These are phyloP conservation scores for Candida gorgasii DNA, from an alignment of 805 yeast species.

Conservation along the genomic window DNA sequence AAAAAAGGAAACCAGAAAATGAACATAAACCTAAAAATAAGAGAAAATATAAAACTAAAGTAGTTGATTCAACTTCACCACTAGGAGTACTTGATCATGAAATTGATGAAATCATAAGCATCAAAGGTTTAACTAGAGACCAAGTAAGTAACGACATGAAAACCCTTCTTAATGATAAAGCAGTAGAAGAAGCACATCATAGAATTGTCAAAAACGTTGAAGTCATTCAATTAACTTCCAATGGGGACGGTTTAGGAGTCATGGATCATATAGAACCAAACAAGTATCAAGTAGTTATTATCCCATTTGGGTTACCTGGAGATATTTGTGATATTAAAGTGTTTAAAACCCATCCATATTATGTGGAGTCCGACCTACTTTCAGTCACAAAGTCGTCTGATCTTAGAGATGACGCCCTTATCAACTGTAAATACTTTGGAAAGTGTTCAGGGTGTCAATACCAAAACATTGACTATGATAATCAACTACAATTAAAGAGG, in stretches of 20 bases:
- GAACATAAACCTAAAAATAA: slow-evolving; percentile 24
- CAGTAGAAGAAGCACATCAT: slow-evolving; percentile 51
- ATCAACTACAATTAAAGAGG: slow-evolving; percentile 72
- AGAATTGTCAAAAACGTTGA: slow-evolving; percentile 58
- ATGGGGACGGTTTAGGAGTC: slow-evolving; percentile 85
- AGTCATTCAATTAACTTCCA: slow-evolving; percentile 62
- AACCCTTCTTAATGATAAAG: slow-evolving; percentile 60
- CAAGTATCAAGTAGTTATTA: slow-evolving; percentile 61
- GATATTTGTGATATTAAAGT: slow-evolving; percentile 71
- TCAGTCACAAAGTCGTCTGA: slow-evolving; percentile 39
- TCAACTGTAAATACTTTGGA: slow-evolving; percentile 83
- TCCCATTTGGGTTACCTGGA: slow-evolving; percentile 90
- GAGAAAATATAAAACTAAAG: slow-evolving; percentile 61
- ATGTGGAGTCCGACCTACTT: slow-evolving; percentile 74
- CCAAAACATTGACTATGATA: slow-evolving; percentile 71
- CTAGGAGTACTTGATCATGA: slow-evolving; percentile 77
- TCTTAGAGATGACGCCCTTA: slow-evolving; percentile 55
- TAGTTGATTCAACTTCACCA: slow-evolving; percentile 75
- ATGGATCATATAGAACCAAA: slow-evolving; percentile 47
- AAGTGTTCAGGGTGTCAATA: slow-evolving; percentile 94
- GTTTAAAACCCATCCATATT: slow-evolving; percentile 73
- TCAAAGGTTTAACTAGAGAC: slow-evolving; percentile 42
- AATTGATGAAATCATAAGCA: slow-evolving; percentile 56
- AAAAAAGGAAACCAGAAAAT: background rate
- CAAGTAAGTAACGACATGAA: slow-evolving; percentile 66